A percentile compares a stretch with the other conserved stretches of the same genome.
Evolutionary conservation across 768 basidiomycete species (phyloP).

Genomic region (Lenzites betulinus): DNA sequence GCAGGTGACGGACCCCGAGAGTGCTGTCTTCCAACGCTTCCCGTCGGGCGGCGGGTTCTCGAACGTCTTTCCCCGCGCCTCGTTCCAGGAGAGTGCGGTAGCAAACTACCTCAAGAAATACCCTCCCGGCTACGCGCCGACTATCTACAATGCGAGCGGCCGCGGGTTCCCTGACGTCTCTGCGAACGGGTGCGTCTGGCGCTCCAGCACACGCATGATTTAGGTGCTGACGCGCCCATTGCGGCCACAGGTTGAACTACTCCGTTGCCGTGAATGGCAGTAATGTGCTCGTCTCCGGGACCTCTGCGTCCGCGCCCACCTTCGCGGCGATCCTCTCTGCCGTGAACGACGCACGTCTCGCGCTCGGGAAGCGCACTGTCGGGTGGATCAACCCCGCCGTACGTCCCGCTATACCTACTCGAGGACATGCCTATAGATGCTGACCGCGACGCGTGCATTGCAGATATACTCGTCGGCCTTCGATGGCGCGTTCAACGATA

Average conservation of each 20-base stretch:
- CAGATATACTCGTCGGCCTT: constrained; percentile 49
- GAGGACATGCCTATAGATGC: not conserved
- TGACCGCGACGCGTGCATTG: not conserved
- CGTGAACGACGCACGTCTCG: constrained; percentile 41
- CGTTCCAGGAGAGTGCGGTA: constrained; percentile 39
- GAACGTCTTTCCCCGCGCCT: constrained; percentile 41
- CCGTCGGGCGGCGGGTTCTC: constrained; percentile 44
- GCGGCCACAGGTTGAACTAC: constrained; percentile 35
- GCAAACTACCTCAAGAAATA: constrained; percentile 29
- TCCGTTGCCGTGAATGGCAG: constrained; percentile 32
- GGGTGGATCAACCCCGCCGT: constrained; percentile 41
- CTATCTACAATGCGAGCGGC: constrained; percentile 38
- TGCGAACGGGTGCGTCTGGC: constrained; percentile 34
- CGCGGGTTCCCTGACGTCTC: constrained; percentile 37
- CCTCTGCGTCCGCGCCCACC: constrained; percentile 62
- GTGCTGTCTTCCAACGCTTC: constrained; percentile 38
- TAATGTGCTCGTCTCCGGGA: constrained; percentile 49
- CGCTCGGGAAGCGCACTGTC: constrained; percentile 31
- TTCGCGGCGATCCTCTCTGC: constrained; percentile 65
- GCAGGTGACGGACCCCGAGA: constrained; percentile 35
- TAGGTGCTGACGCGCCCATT: not conserved
- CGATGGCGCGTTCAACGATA: constrained; percentile 38
- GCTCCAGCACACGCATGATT: not conserved
- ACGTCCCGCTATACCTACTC: not conserved
- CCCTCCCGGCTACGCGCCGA: constrained; percentile 36